A percentile compares a stretch with the other conserved stretches of the same genome.
These are phyloP conservation scores for Raffaelea deltoideospora DNA, from an alignment of 2,329 filamentous ascomycete genomes.

Conservation along the genomic window DNA sequence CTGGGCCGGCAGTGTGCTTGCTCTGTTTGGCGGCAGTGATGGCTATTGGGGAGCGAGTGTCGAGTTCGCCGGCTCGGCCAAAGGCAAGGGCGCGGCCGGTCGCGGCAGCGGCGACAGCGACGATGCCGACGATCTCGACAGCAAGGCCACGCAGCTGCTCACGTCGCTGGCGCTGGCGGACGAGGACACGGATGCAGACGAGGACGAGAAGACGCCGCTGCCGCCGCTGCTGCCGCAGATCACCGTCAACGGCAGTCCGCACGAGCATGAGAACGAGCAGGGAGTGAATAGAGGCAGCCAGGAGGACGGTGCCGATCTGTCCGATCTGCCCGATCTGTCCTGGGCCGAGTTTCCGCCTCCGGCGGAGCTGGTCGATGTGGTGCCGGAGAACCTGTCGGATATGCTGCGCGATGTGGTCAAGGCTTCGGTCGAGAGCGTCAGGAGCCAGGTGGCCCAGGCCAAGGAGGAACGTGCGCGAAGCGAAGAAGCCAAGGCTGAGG, in stretches of 20 bases:
- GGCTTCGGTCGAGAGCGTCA: constrained; percentile 30
- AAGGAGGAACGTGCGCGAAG: constrained; percentile 14
- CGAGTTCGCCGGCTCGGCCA: background rate
- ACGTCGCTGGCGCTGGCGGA: background rate
- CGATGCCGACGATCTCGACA: background rate
- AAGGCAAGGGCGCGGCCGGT: background rate
- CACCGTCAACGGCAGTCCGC: too few relatives aligned
- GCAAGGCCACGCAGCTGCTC: too few relatives aligned
- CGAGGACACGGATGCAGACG: constrained; percentile 2
- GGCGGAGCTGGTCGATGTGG: constrained; percentile 19
- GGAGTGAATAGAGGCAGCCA: constrained; percentile 14
- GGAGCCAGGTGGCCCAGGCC: constrained; percentile 17
- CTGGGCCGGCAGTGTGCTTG: too few relatives aligned
- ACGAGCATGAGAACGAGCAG: too few relatives aligned
- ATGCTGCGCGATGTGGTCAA: constrained; percentile 25
- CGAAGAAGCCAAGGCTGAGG: too few relatives aligned
- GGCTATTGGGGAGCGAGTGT: too few relatives aligned
- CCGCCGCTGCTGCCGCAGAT: too few relatives aligned
- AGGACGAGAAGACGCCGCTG: constrained; percentile 11
- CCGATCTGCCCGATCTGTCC: constrained; percentile 2
- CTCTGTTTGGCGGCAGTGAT: too few relatives aligned
- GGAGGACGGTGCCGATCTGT: background rate
- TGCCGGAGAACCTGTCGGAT: constrained; percentile 22
- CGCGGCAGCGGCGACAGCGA: background rate
- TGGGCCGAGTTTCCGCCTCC: constrained; percentile 34